Base-by-base conservation (phyloP, 768 basidiomycete genomes). In the Lyophyllum shimeji region DNA sequence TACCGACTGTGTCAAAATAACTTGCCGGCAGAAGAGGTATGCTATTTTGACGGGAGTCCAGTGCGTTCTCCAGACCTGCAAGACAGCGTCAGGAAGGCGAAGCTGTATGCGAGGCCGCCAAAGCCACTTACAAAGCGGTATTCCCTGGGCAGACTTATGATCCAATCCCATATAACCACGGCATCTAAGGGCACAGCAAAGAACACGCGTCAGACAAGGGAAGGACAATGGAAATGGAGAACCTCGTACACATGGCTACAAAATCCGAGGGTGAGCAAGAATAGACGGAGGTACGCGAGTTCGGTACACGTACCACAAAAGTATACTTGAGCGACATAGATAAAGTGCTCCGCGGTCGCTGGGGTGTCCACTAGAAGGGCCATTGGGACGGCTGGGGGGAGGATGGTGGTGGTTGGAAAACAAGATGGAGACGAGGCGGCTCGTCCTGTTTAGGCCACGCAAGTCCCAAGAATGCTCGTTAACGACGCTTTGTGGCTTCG, bases 11-110 rank as follows among this genome's bases (percentile, higher is more conserved):
- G 56, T 52, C 57, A 67, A 24, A 62, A 62, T 70, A 45, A 74
- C 81, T 69, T 67, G 83, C 90, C 90, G 82, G 76, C 90, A 92
- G 77, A 91, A 89, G 61, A 92, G 80, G 72, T 91, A 92, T 47
- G 90, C 85, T 56, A 84, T 69, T 72, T 92, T 92, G 68, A 91
- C 89, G 46, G 90, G 89, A 37, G 88, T 90, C 90, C 90, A 92
- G 61, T 79, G 81, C 13, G 87, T 89, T 72, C 82, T 88, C 90
- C 90, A 92, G 60, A 90, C 81, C 89, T 91, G 18, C 9, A 58
- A 33, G 52, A 51, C 46, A 44, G 49, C 53, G 52, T 58, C 53
- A 59, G 61, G 59, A 67, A 57, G 61, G 59, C 61, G 46, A 39
- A n/a, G 15, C 44, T 25, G 51, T 60, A 64, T 61, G 60, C 47